Evolutionary conservation across 2,329 filamentous ascomycete species (phyloP), one percentile per base, ranked within the genome.

Genomic region (Penicillium olsonii): DNA sequence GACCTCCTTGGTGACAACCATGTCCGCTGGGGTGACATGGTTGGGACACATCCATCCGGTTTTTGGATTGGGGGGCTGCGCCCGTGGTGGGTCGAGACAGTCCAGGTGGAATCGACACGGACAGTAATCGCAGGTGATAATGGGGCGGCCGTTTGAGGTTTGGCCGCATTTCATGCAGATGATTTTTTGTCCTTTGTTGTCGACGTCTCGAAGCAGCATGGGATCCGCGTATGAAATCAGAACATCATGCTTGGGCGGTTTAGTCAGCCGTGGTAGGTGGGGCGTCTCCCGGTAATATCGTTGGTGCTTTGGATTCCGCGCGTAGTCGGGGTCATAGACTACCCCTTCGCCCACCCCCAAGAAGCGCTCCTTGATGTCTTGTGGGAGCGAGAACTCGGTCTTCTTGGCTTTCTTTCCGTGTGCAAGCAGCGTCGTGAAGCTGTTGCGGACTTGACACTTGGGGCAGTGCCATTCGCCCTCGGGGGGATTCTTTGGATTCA

Each of bases 71-170:
- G 92, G 92, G 33, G 90, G 88, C 47, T 88, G 84, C 27, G 91
- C 84, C 64, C 92, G 75, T 27, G 92, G 92, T 22, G 90, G 89
- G 65, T 95, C 86, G 14, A 95, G 76, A 71, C 94, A 99, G 70
- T 97, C 92, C 43, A 96, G 78, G 74, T 99, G 94, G 88, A 92
- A 99, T 65, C 86, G 81, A 27, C 90, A 80, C 11, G 83, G 78
- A 71, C 92, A 99, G 63, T 81, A 83, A 69, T 91, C 91, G 75
- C 92, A 99, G 38, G 87, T 84, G 59, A 96, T 87, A 61, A 97
- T 91, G 58, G 87, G 83, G 20, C 87, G 84, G 55, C 75, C 74
- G 45, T 81, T 75, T 38, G 86, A 82, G 22, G 86, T 80, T 62
- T 80, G 79, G 56, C 87, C 81, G 73, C 92, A 97, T 37, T 77